These are phyloP conservation scores for Yarrowia bubula DNA, from an alignment of 805 yeast genomes.

Conservation along the genomic window DNA sequence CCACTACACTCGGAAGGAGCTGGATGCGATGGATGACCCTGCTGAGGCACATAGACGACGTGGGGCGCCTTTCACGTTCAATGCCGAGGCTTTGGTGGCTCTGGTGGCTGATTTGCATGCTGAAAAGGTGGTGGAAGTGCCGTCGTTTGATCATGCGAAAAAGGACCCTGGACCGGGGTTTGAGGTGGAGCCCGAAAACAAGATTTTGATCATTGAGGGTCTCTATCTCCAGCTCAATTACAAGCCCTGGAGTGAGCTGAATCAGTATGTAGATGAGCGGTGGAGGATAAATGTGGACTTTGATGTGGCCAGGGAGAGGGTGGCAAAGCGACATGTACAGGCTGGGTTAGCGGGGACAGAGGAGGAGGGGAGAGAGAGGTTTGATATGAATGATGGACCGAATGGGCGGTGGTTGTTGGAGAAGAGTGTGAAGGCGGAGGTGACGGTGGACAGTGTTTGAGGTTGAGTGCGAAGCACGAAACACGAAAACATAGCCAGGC, in stretches of 20 bases:
- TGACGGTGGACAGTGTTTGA: background rate
- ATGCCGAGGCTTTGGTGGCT: conserved; percentile 49
- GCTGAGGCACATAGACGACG: conserved; percentile 59
- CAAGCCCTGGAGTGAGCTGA: conserved; percentile 58
- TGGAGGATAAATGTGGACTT: conserved; percentile 51
- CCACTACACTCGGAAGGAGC: conserved; percentile 54
- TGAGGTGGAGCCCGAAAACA: conserved; percentile 45
- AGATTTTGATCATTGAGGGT: conserved; percentile 72
- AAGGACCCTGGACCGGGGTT: conserved; percentile 67
- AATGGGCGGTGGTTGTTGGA: conserved; percentile 53
- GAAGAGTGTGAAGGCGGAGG: conserved; percentile 37
- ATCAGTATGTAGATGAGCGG: conserved; percentile 41
- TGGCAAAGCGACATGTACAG: conserved; percentile 59
- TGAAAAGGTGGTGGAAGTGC: conserved; percentile 39
- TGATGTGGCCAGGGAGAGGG: conserved; percentile 51
- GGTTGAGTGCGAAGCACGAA: background rate
- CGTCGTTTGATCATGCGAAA: conserved; percentile 69
- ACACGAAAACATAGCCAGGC: too few relatives aligned
- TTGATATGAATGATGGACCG: conserved; percentile 53
- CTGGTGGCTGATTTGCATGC: conserved; percentile 39
- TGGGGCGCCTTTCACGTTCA: conserved; percentile 87
- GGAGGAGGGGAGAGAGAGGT: conserved; percentile 40
- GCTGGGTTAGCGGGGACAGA: conserved; percentile 41
- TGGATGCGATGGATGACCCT: conserved; percentile 54
- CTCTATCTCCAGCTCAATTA: conserved; percentile 61